Conservation (phyloP, 306 rosid genomes). For the Glycyrrhiza uralensis region DNA sequence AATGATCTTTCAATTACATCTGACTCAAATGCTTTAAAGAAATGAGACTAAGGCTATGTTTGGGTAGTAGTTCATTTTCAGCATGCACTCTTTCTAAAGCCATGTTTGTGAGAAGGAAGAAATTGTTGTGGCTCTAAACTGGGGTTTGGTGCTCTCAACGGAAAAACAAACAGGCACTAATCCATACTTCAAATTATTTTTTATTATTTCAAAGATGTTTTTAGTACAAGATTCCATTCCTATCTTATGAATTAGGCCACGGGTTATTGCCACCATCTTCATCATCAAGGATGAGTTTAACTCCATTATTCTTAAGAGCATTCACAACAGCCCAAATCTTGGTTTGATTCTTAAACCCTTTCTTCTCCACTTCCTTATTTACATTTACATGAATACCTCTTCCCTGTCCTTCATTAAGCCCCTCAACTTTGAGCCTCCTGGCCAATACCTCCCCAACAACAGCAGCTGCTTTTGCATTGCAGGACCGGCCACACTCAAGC, state of each 20-base stretch:
- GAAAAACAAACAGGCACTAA: no score
- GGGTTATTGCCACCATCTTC: conserved; percentile 36
- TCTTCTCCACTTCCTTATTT: conserved; percentile 70
- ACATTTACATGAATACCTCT: conserved; percentile 76
- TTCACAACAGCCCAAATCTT: conserved; percentile 87
- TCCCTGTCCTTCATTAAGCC: conserved; percentile 74
- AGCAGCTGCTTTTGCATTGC: conserved; percentile 86
- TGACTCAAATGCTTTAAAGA: background rate
- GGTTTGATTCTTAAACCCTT: conserved; percentile 78
- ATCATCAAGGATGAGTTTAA: conserved; percentile 63
- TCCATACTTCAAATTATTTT: background rate
- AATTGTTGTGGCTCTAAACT: no score
- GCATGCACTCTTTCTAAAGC: no score
- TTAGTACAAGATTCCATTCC: background rate
- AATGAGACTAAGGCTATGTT: no score
- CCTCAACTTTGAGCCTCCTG: conserved; percentile 80
- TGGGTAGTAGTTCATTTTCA: no score
- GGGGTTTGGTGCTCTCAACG: no score
- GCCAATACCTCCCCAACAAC: conserved; percentile 92
- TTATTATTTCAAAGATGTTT: background rate
- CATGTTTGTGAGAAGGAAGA: no score
- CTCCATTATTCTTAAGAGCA: conserved; percentile 69
- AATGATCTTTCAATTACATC: background rate
- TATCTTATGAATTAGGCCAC: conserved; percentile 19
- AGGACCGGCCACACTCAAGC: conserved; percentile 78